Evolutionary conservation across 2,329 filamentous ascomycete species (phyloP).

Genomic region (Fusarium continuum): DNA sequence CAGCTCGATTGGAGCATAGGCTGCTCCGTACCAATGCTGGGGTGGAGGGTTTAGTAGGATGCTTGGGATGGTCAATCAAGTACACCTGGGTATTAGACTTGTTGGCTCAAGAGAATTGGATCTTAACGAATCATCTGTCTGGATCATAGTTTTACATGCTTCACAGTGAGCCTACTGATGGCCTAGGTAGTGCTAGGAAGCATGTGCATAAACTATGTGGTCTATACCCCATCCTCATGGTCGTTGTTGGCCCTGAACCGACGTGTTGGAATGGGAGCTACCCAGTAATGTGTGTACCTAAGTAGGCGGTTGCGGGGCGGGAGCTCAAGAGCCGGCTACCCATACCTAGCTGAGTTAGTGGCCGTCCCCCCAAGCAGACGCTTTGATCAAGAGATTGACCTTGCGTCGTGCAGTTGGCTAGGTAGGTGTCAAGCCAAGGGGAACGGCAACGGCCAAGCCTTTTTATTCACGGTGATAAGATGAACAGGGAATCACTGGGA

Average conservation of each 20-base stretch:
- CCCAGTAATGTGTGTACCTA: no score
- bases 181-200: no score
- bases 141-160: no score
- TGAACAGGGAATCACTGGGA: no score
- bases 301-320: no score
- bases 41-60: neutral
- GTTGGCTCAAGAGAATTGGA: slow-evolving; percentile 6
- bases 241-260: neutral
- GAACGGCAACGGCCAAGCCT: neutral
- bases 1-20: slow-evolving; percentile 28
- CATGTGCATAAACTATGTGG: neutral
- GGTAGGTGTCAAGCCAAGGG: neutral
- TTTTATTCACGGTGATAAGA: neutral
- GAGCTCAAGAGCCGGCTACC: neutral
- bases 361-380: neutral
- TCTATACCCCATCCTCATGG: neutral
- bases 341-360: neutral
- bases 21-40: slow-evolving; percentile 31
- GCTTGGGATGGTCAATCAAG: no score
- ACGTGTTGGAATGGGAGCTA: slow-evolving; percentile 11
- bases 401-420: neutral
- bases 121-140: no score
- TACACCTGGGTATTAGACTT: no score
- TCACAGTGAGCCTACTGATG: no score
- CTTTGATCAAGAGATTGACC: neutral